Conservation (phyloP, 2,329 filamentous ascomycete species). For the Colletotrichum spaethianum region DNA sequence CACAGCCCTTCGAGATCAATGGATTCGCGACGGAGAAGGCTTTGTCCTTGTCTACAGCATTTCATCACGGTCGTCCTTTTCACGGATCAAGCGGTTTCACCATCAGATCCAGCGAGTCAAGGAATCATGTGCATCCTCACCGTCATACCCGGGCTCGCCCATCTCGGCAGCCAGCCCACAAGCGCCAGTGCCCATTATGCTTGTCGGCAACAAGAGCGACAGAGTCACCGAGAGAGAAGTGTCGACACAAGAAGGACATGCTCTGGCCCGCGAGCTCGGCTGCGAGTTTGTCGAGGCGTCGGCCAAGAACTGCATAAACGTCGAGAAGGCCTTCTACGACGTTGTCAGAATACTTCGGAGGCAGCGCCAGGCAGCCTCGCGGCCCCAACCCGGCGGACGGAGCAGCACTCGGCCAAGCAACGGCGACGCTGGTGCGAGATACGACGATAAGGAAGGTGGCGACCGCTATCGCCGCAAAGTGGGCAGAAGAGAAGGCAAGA, state of each 20-base stretch:
- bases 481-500: constrained; percentile 41
- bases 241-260: constrained; percentile 94
- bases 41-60: constrained; percentile 99
- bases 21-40: constrained; percentile 97
- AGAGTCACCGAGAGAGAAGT: constrained; percentile 96
- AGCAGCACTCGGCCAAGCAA: constrained; percentile 38
- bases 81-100: constrained; percentile 94
- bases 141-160: constrained; percentile 83
- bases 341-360: constrained; percentile 92
- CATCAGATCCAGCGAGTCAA: constrained; percentile 98
- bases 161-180: constrained; percentile 72
- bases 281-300: constrained; percentile 98
- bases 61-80: constrained; percentile 94
- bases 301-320: constrained; percentile 98
- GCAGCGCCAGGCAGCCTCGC: constrained; percentile 75
- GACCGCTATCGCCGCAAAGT: constrained; percentile 40
- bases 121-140: constrained; percentile 85
- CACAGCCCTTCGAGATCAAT: constrained; percentile 95
- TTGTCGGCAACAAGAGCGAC: constrained; percentile 87
- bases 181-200: constrained; percentile 91
- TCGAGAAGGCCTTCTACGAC: constrained; percentile 98
- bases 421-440: constrained; percentile 35
- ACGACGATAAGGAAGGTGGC: constrained; percentile 40
- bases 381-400: constrained; percentile 48
- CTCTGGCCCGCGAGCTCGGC: constrained; percentile 89